These are phyloP conservation scores for Aureobasidium sp. DNA, from an alignment of 2,329 filamentous ascomycete species.

Conservation along the genomic window DNA sequence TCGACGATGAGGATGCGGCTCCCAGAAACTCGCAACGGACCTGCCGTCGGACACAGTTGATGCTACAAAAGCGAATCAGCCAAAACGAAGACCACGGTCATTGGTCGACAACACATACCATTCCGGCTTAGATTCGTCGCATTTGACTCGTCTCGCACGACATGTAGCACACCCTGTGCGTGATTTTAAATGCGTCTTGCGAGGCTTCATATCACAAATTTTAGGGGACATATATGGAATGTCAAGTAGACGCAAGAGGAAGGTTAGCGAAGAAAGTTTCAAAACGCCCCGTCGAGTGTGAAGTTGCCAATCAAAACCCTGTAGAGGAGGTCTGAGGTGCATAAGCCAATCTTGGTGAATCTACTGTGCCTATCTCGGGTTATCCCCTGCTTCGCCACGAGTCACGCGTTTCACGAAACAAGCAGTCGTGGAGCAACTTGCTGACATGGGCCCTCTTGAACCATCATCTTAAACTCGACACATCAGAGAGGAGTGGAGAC, in stretches of 20 bases:
- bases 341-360: background rate
- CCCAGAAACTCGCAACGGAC: slow-evolving; percentile 8
- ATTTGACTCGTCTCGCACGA: slow-evolving; percentile 2
- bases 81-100: background rate
- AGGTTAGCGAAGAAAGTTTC: background rate
- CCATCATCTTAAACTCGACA: background rate
- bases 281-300: background rate
- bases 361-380: background rate
- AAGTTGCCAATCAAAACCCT: background rate
- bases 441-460: background rate
- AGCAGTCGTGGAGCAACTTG: background rate
- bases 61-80: background rate
- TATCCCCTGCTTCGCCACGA: background rate
- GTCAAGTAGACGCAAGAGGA: background rate
- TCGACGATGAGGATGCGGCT: background rate
- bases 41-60: slow-evolving; percentile 16
- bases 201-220: slow-evolving; percentile 7
- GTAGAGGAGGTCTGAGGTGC: background rate
- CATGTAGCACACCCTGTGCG: slow-evolving; percentile 16
- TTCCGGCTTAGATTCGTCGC: slow-evolving; percentile 16
- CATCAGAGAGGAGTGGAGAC: background rate
- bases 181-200: slow-evolving; percentile 16
- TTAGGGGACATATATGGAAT: background rate
- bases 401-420: background rate
- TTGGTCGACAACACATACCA: slow-evolving; percentile 2